Evolutionary conservation across 352 stramenopile genomes (phyloP).

Genomic region (Phytophthora lateralis): DNA sequence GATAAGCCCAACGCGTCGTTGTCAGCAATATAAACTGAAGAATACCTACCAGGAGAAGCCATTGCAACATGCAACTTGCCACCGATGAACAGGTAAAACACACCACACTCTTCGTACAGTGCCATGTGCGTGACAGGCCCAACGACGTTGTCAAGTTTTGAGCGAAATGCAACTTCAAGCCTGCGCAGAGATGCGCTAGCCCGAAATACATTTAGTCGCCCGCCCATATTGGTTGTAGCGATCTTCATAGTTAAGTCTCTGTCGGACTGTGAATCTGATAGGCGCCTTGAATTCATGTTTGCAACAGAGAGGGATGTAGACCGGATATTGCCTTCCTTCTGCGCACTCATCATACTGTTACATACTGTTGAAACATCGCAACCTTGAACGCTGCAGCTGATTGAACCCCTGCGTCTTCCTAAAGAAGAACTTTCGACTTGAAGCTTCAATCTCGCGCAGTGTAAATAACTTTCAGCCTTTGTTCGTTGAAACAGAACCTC

Average conservation of each 20-base stretch:
- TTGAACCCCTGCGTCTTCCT: constrained; percentile 22
- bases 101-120: constrained; percentile 41
- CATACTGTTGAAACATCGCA: constrained; percentile 59
- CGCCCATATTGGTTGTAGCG: constrained; percentile 46
- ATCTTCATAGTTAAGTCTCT: constrained; percentile 29
- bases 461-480: constrained; percentile 46
- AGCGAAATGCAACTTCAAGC: constrained; percentile 37
- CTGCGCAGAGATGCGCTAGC: constrained; percentile 41
- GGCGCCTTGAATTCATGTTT: constrained; percentile 28
- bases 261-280: constrained; percentile 10
- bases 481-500: constrained; percentile 67
- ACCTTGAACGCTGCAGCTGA: constrained; percentile 57
- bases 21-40: constrained; percentile 1
- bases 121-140: constrained; percentile 40
- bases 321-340: constrained; percentile 22
- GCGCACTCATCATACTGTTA: constrained; percentile 53
- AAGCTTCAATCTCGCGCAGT: constrained; percentile 65
- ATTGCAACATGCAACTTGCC: constrained; percentile 43
- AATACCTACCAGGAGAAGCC: constrained; percentile 11
- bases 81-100: constrained; percentile 44
- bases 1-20: constrained; percentile 17
- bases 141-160: constrained; percentile 32
- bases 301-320: constrained; percentile 38
- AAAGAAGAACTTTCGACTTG: constrained; percentile 43
- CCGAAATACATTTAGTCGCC: constrained; percentile 43